A percentile compares a stretch with the other conserved stretches of the same genome.
Conservation (phyloP, 2,329 filamentous ascomycete genomes). For the Coniochaeta ligniaria region DNA sequence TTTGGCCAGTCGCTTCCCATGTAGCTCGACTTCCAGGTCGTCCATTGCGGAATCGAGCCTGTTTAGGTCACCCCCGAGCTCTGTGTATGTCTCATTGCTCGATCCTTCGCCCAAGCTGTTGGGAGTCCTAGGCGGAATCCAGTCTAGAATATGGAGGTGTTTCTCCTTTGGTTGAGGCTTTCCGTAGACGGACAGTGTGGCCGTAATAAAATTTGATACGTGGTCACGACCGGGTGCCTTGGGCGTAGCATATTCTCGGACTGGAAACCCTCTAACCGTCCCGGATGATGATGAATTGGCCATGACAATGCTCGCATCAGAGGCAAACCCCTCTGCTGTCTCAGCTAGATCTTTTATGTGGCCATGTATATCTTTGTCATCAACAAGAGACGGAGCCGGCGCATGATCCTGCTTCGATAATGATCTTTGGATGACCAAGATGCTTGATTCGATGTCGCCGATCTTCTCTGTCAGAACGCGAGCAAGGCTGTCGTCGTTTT, state of each 20-base stretch:
- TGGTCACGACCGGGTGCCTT: neutral
- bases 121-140: neutral
- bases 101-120: neutral
- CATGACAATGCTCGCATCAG: neutral
- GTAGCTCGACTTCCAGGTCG: neutral
- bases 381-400: neutral
- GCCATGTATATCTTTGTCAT: neutral
- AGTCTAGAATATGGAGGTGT: neutral
- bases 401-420: neutral
- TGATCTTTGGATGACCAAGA: neutral
- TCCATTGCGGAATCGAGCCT: neutral
- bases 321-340: neutral
- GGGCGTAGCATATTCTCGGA: neutral
- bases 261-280: neutral
- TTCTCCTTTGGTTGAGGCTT: neutral
- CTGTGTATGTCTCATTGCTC: neutral
- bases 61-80: neutral
- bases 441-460: neutral
- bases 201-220: neutral
- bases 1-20: neutral
- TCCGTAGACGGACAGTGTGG: neutral
- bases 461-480: neutral
- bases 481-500: neutral
- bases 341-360: neutral
- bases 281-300: neutral